phyloP scores from a whole-genome alignment of 257 asterid genomes.

The Eucommia ulmoides region DNA sequence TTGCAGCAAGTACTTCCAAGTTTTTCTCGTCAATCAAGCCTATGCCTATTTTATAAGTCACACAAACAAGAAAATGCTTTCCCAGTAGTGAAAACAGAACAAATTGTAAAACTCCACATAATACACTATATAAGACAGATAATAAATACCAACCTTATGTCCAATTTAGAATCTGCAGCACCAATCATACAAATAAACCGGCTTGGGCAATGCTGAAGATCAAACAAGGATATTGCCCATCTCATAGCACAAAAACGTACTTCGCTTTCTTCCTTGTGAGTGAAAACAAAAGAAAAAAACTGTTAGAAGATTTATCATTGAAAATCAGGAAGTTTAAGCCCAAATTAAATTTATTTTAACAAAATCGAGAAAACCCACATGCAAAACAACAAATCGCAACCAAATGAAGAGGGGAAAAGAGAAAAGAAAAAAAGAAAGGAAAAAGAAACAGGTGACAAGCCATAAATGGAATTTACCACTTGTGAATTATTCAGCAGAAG shows the following conservation, averaged over 20 bases:
- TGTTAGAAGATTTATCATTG: not conserved
- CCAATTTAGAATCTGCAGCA: constrained; percentile 81
- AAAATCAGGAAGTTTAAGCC: not conserved
- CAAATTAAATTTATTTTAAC: not conserved
- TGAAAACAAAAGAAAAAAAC: constrained; percentile 5
- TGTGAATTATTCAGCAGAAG: constrained; percentile 65
- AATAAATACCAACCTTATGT: constrained; percentile 84
- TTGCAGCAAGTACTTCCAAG: too few species aligned
- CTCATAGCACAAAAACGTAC: constrained; percentile 97
- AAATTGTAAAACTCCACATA: not conserved
- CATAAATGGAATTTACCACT: constrained; percentile 39
- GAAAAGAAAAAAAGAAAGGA: constrained; percentile 9
- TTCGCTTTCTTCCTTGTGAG: constrained; percentile 79
- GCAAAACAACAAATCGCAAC: constrained; percentile 5
- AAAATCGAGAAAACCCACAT: not conserved
- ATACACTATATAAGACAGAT: not conserved
- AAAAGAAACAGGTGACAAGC: constrained; percentile 11
- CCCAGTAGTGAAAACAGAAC: not conserved
- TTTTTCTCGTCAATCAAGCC: too few species aligned
- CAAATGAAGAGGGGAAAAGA: constrained; percentile 4
- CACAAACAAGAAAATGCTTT: too few species aligned
- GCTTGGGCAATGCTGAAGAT: constrained; percentile 87
- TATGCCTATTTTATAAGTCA: too few species aligned
- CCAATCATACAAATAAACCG: constrained; percentile 93
- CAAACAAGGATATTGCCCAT: constrained; percentile 88